Percentiles rank a stretch among this genome's conserved stretches.
Conservation (phyloP, 2,329 filamentous ascomycete genomes). For the Botrytis sinoallii region DNA sequence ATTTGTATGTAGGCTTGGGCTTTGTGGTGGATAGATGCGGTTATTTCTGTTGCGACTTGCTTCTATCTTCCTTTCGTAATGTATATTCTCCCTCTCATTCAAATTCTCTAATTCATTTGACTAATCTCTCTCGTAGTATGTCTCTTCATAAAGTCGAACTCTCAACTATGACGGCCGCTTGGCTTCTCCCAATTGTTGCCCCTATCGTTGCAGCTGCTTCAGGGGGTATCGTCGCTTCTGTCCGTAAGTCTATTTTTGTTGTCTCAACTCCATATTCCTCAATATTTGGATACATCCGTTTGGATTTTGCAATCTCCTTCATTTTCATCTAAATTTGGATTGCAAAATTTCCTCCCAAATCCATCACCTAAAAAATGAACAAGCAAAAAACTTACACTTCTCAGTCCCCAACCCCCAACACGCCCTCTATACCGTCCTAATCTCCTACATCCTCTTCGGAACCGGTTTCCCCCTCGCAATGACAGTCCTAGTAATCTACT, state of each 20-base stretch:
- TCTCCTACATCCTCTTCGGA: slow-evolving; percentile 67
- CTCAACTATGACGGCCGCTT: slow-evolving; percentile 59
- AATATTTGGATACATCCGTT: background rate
- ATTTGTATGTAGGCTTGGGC: slow-evolving; percentile 46
- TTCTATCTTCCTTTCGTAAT: slow-evolving; percentile 56
- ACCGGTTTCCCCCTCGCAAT: slow-evolving; percentile 60
- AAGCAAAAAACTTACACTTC: background rate
- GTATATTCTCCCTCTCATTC: slow-evolving; percentile 35
- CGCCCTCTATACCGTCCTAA: slow-evolving; percentile 60
- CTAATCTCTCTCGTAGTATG: slow-evolving; percentile 30
- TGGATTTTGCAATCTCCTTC: background rate
- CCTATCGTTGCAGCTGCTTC: slow-evolving; percentile 63
- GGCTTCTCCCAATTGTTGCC: slow-evolving; percentile 64
- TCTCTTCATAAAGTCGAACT: slow-evolving; percentile 44
- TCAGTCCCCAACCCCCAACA: slow-evolving; percentile 50
- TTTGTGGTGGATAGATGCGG: slow-evolving; percentile 56
- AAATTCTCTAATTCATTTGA: background rate
- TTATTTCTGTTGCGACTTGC: slow-evolving; percentile 52
- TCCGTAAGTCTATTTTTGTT: slow-evolving; percentile 31
- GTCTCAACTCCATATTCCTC: background rate
- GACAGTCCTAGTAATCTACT: slow-evolving; percentile 64
- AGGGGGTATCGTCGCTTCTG: slow-evolving; percentile 61
- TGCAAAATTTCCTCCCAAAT: no score
- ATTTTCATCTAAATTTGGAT: background rate
- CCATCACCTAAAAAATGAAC: background rate